phyloP scores from a whole-genome alignment of 129 eudicot species.

The Chrysanthemum makinoi region DNA sequence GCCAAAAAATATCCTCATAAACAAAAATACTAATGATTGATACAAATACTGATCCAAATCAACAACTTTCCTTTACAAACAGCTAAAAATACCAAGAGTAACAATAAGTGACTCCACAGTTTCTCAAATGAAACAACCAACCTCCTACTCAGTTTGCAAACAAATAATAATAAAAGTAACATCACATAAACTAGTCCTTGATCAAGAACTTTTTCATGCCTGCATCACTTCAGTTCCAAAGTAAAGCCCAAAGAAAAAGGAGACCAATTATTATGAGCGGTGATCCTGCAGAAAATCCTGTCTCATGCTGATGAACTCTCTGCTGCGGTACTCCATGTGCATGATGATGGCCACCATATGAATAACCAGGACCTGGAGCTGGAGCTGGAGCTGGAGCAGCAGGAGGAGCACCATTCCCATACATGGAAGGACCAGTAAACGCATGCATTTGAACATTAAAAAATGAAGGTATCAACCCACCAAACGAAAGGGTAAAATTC shows the following conservation, averaged over 20 bases:
- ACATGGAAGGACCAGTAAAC: slow-evolving; percentile 47
- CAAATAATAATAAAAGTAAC: neutral
- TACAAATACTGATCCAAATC: neutral
- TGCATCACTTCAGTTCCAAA: slow-evolving; percentile 44
- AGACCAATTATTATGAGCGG: slow-evolving; percentile 53
- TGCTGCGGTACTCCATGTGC: slow-evolving; percentile 47
- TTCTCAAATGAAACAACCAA: slow-evolving; percentile 3
- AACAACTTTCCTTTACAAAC: neutral
- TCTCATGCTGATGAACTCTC: slow-evolving; percentile 46
- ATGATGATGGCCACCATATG: slow-evolving; percentile 44
- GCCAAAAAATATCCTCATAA: neutral
- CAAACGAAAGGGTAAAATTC: slow-evolving; percentile 63
- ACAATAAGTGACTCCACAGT: slow-evolving; percentile 12
- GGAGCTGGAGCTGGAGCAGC: slow-evolving; percentile 22
- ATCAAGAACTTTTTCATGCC: slow-evolving; percentile 1
- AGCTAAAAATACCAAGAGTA: neutral
- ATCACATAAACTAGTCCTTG: slow-evolving; percentile 1
- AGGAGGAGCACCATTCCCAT: slow-evolving; percentile 49
- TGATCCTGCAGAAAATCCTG: slow-evolving; percentile 47
- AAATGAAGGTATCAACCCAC: slow-evolving; percentile 71
- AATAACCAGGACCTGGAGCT: slow-evolving; percentile 28
- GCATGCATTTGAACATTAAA: slow-evolving; percentile 71
- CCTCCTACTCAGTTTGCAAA: slow-evolving; percentile 3
- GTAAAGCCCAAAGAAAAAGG: slow-evolving; percentile 44
- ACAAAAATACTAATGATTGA: neutral